Percentiles rank a stretch among this genome's conserved stretches.
These are phyloP conservation scores for Cadophora malorum DNA, from an alignment of 2,329 filamentous ascomycete species.

Conservation along the genomic window DNA sequence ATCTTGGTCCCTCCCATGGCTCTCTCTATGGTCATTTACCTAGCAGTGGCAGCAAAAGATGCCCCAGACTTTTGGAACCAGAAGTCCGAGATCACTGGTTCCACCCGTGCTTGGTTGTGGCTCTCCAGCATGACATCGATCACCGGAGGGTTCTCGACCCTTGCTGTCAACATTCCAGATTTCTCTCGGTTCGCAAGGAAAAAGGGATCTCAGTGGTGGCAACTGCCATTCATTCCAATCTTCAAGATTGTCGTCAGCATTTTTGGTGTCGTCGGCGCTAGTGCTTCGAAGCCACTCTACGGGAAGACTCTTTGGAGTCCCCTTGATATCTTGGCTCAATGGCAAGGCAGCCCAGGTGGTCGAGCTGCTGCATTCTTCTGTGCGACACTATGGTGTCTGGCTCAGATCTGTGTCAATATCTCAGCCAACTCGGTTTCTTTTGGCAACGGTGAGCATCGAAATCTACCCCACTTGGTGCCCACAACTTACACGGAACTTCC, in stretches of 20 bases:
- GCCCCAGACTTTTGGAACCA: slow-evolving; percentile 25
- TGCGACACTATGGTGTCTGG: slow-evolving; percentile 35
- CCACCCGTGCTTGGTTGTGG: slow-evolving; percentile 25
- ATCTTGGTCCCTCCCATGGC: slow-evolving; percentile 36
- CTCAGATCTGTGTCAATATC: slow-evolving; percentile 48
- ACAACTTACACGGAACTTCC: background rate
- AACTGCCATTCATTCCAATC: slow-evolving; percentile 32
- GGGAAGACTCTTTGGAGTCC: slow-evolving; percentile 39
- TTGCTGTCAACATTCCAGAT: slow-evolving; percentile 41
- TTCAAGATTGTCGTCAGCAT: slow-evolving; percentile 33
- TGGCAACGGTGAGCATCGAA: slow-evolving; percentile 32
- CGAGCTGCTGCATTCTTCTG: slow-evolving; percentile 40
- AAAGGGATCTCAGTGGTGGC: slow-evolving; percentile 26
- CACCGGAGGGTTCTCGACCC: slow-evolving; percentile 32
- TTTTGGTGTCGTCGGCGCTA: slow-evolving; percentile 36
- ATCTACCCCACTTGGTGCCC: background rate
- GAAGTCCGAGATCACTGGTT: slow-evolving; percentile 22
- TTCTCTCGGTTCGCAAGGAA: slow-evolving; percentile 37
- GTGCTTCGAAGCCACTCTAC: slow-evolving; percentile 37
- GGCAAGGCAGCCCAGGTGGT: slow-evolving; percentile 38
- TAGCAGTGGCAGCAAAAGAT: slow-evolving; percentile 17
- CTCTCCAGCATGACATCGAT: slow-evolving; percentile 30
- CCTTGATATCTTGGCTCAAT: slow-evolving; percentile 33
- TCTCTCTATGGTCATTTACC: slow-evolving; percentile 25
- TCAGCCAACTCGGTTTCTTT: slow-evolving; percentile 47